Percentiles rank a stretch among this genome's conserved stretches.
Evolutionary conservation across 1,139 yeast species (phyloP).

Genomic region (Blastobotrys elegans): DNA sequence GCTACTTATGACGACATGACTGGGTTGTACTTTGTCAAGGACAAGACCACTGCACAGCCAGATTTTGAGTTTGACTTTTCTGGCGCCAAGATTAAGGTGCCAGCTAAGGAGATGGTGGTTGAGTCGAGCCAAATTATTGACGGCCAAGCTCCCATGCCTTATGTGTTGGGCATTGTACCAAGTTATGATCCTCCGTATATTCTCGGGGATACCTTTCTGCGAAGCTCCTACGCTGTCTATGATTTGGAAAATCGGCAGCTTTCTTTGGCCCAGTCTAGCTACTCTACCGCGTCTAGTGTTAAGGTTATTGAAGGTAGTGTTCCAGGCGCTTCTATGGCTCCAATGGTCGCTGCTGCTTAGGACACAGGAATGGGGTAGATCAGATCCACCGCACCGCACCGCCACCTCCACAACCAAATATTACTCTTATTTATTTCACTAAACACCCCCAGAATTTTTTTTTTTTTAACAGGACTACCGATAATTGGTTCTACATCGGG

Average conservation of each 20-base stretch:
- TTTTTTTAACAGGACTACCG: not conserved
- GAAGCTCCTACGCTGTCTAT: constrained; percentile 72
- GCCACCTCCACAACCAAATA: too few species aligned
- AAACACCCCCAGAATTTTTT: too few species aligned
- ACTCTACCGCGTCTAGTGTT: constrained; percentile 22
- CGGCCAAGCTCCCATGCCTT: constrained; percentile 21
- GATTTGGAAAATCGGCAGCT: constrained; percentile 64
- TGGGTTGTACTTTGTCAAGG: constrained; percentile 23
- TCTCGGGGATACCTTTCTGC: constrained; percentile 73
- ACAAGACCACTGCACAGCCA: constrained; percentile 17
- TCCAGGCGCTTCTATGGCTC: constrained; percentile 13
- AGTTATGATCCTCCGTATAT: constrained; percentile 25
- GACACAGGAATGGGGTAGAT: too few species aligned
- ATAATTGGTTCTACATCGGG: too few species aligned
- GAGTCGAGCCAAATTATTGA: constrained; percentile 22
- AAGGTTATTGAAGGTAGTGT: constrained; percentile 12
- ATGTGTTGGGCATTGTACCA: constrained; percentile 28
- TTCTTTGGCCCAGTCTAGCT: constrained; percentile 58
- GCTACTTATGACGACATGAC: constrained; percentile 22
- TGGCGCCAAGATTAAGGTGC: constrained; percentile 28
- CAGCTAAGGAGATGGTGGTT: constrained; percentile 27
- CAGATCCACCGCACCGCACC: too few species aligned
- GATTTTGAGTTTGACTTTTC: constrained; percentile 27
- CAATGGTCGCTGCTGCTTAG: not conserved
- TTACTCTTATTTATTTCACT: too few species aligned